Percentiles rank a stretch among this genome's conserved stretches.
Evolutionary conservation across 352 stramenopile genomes (phyloP).

Genomic region (Phytophthora fragariae): DNA sequence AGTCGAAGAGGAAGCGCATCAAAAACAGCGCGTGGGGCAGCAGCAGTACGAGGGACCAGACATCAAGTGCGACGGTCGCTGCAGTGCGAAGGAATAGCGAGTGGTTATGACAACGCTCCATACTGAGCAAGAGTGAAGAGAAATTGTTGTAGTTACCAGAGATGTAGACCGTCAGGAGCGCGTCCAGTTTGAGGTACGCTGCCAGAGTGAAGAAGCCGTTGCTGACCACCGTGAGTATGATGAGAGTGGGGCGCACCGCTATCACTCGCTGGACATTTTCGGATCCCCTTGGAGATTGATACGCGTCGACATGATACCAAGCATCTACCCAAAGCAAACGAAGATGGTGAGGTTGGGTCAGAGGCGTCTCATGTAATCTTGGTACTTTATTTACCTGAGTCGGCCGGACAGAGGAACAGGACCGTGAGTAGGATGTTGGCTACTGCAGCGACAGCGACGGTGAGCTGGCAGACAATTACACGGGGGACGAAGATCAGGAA

Average conservation of each 20-base stretch:
- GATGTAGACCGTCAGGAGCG: conserved; percentile 55
- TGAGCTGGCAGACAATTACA: conserved; percentile 13
- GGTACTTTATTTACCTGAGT: conserved; percentile 27
- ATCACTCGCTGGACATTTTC: conserved; percentile 42
- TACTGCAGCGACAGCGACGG: conserved; percentile 12
- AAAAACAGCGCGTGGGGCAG: conserved; percentile 71
- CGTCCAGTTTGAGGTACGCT: conserved; percentile 32
- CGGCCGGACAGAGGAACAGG: conserved; percentile 37
- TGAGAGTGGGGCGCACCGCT: conserved; percentile 37
- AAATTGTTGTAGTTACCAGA: conserved; percentile 38
- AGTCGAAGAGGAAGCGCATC: conserved; percentile 62
- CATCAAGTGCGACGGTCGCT: conserved; percentile 46
- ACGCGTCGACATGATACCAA: conserved; percentile 62
- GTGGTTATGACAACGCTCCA: neutral
- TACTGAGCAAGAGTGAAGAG: neutral
- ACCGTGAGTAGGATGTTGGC: conserved; percentile 38
- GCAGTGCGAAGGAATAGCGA: neutral
- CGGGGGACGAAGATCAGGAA: neutral
- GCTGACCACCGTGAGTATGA: conserved; percentile 38
- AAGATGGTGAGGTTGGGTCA: neutral
- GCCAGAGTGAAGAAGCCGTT: conserved; percentile 45
- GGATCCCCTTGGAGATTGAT: conserved; percentile 32
- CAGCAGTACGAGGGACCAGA: conserved; percentile 52
- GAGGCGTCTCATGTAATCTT: neutral
- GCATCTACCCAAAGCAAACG: conserved; percentile 35